Conservation (phyloP, 768 basidiomycete genomes). For the button mushroom (Agaricus bisporus) region DNA sequence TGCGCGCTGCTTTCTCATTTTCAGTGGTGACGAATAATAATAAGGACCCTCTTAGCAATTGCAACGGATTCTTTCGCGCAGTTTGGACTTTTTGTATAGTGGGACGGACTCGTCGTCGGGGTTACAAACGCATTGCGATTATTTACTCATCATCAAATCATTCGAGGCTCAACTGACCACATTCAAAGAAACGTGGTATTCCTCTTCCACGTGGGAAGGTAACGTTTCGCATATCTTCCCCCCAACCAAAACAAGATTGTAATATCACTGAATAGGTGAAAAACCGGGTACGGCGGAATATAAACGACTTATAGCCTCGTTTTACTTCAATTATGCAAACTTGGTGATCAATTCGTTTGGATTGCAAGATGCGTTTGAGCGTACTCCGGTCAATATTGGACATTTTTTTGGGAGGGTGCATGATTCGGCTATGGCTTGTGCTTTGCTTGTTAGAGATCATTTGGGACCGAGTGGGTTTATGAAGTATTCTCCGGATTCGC, state of each 20-base stretch:
- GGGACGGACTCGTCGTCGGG: constrained; percentile 76
- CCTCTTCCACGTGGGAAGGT: constrained; percentile 23
- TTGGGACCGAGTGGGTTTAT: constrained; percentile 73
- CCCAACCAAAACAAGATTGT: neutral
- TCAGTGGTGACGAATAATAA: neutral
- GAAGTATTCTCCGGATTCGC: constrained; percentile 83
- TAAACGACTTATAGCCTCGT: constrained; percentile 49
- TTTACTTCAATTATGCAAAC: constrained; percentile 81
- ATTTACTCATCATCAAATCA: constrained; percentile 75
- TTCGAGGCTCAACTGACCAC: constrained; percentile 73
- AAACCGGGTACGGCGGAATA: constrained; percentile 28
- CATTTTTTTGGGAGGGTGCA: constrained; percentile 84
- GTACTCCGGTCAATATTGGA: constrained; percentile 61
- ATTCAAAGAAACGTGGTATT: constrained; percentile 54
- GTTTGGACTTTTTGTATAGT: constrained; percentile 87
- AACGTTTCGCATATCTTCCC: constrained; percentile 12
- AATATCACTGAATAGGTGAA: constrained; percentile 19
- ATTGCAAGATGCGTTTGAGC: constrained; percentile 91
- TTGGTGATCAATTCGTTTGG: constrained; percentile 95
- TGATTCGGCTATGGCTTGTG: constrained; percentile 63
- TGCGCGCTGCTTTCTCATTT: constrained; percentile 30
- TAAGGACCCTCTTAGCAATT: constrained; percentile 51
- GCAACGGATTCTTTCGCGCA: constrained; percentile 84
- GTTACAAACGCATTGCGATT: constrained; percentile 79
- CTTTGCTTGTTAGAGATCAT: constrained; percentile 68